These are phyloP conservation scores for Trichoderma sp. DNA, from an alignment of 2,329 filamentous ascomycete species.

Conservation along the genomic window DNA sequence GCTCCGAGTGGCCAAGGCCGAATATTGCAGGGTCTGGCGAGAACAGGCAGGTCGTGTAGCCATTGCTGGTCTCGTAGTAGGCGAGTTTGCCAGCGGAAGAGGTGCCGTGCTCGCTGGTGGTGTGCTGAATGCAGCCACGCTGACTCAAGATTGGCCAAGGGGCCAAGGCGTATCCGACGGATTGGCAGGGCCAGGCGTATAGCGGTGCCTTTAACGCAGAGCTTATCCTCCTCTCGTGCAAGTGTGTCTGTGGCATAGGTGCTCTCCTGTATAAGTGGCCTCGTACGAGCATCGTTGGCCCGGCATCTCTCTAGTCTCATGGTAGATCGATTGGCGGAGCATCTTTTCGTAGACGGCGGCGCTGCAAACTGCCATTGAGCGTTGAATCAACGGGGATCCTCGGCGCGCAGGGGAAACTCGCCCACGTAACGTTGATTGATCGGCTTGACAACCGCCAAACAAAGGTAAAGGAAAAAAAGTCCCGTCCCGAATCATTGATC, in stretches of 20 bases:
- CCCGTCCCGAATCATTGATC: not conserved
- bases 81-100: constrained; percentile 13
- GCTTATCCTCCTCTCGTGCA: not conserved
- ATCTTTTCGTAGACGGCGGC: not conserved
- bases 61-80: not conserved
- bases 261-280: not conserved
- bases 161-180: constrained; percentile 19
- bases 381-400: constrained; percentile 10
- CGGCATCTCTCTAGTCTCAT: not conserved
- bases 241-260: not conserved
- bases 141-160: constrained; percentile 8
- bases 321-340: not conserved
- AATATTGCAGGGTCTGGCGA: constrained; percentile 5
- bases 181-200: constrained; percentile 6
- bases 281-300: not conserved
- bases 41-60: not conserved
- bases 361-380: not conserved
- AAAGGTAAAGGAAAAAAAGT: not conserved
- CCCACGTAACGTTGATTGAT: constrained; percentile 23
- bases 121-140: constrained; percentile 16
- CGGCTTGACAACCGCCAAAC: constrained; percentile 5
- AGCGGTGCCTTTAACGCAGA: constrained; percentile 18
- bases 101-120: constrained; percentile 20
- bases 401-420: not conserved
- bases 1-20: constrained; percentile 6